Conservation (phyloP, 768 basidiomycete species). For the Leccinum barrowsii region DNA sequence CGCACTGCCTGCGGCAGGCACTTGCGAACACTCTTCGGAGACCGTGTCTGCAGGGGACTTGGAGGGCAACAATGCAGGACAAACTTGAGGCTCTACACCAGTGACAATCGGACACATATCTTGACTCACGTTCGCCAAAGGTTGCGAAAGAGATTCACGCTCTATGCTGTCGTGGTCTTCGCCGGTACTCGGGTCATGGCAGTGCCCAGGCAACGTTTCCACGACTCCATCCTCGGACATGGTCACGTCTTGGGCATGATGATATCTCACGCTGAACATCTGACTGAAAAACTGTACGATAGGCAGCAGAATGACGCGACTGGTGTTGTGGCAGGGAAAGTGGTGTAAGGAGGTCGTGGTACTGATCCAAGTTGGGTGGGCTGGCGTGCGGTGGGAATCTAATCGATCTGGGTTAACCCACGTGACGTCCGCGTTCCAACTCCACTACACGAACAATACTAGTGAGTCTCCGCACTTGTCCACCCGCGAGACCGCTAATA, state of each 20-base stretch:
- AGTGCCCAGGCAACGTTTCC: neutral
- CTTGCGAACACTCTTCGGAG: constrained; percentile 20
- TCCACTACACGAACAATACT: neutral
- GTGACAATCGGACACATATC: constrained; percentile 27
- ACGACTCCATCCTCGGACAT: constrained; percentile 2
- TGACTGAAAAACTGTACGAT: neutral
- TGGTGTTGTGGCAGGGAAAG: constrained; percentile 1
- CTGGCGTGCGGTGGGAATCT: constrained; percentile 21
- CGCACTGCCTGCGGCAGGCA: neutral
- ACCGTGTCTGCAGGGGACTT: constrained; percentile 17
- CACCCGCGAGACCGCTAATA: neutral
- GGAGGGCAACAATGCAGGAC: constrained; percentile 21
- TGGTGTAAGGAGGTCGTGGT: constrained; percentile 24
- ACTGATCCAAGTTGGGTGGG: constrained; percentile 17
- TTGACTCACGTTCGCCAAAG: constrained; percentile 35
- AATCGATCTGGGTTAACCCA: constrained; percentile 17
- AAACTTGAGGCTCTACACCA: constrained; percentile 32
- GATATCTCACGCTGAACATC: constrained; percentile 17
- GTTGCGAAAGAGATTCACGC: constrained; percentile 24
- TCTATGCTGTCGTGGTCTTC: constrained; percentile 12
- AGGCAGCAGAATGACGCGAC: neutral
- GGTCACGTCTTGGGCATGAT: constrained; percentile 2
- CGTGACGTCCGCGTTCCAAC: constrained; percentile 13
- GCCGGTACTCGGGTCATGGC: neutral
- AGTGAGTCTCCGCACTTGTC: neutral